Percentiles rank a stretch among this genome's conserved stretches.
Conservation (phyloP, 2,329 filamentous ascomycete genomes). For the Anthostomella pinea region DNA sequence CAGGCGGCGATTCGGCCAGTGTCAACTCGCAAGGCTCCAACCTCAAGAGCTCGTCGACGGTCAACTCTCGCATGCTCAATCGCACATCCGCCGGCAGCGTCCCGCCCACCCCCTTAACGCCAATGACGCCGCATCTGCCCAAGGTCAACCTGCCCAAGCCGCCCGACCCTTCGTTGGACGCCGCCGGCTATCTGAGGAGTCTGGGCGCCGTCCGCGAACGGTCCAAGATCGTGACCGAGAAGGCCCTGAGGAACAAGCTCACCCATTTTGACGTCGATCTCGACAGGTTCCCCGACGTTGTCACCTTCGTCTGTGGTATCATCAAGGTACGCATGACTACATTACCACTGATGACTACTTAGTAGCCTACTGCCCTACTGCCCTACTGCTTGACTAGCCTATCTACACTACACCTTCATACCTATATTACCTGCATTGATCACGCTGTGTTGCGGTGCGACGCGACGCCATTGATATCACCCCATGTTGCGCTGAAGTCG, state of each 20-base stretch:
- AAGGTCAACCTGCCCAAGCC: constrained; percentile 79
- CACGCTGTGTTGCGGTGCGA: too few relatives aligned
- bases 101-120: constrained; percentile 48
- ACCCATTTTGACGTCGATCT: constrained; percentile 88
- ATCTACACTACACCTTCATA: too few relatives aligned
- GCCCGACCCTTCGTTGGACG: constrained; percentile 84
- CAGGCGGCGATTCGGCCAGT: constrained; percentile 44
- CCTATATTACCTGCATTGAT: too few relatives aligned
- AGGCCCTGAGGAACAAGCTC: constrained; percentile 73
- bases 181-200: constrained; percentile 86
- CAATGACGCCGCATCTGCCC: constrained; percentile 56
- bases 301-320: constrained; percentile 83
- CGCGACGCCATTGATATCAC: too few relatives aligned
- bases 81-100: constrained; percentile 51
- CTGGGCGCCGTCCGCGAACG: constrained; percentile 84
- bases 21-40: constrained; percentile 51
- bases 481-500: too few relatives aligned
- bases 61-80: constrained; percentile 40
- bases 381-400: not conserved
- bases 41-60: constrained; percentile 39
- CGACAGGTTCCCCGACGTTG: constrained; percentile 77
- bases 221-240: constrained; percentile 69
- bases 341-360: not conserved
- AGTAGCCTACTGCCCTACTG: not conserved
- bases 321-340: constrained; percentile 69